Percentiles rank a stretch among this genome's conserved stretches.
phyloP scores from a whole-genome alignment of 2,329 filamentous ascomycete species.

The Aphanoascus verrucosus region DNA sequence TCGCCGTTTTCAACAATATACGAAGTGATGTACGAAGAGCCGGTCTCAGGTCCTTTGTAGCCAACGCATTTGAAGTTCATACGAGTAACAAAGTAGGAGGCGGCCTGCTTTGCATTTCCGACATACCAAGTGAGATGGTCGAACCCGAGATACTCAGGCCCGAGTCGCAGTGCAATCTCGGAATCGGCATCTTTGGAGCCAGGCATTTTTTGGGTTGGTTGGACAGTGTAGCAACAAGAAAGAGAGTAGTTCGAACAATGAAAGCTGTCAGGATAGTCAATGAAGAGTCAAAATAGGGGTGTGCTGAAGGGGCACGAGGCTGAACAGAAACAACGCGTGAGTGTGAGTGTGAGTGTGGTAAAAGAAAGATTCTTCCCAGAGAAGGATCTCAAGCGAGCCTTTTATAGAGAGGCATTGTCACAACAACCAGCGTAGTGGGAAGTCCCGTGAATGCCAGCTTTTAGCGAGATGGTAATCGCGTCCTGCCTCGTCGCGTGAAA shows the following conservation, averaged over 20 bases:
- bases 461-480: too few species aligned
- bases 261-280: neutral
- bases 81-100: constrained; percentile 69
- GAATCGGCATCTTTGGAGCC: neutral
- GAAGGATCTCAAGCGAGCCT: too few species aligned
- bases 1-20: constrained; percentile 68
- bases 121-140: constrained; percentile 90
- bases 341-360: too few species aligned
- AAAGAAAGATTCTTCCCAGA: too few species aligned
- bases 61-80: constrained; percentile 72
- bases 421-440: too few species aligned
- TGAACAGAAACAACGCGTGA: too few species aligned
- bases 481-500: too few species aligned
- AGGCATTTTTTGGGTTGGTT: neutral
- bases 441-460: too few species aligned
- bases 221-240: neutral
- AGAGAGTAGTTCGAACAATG: neutral
- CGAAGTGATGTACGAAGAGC: constrained; percentile 64
- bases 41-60: constrained; percentile 77
- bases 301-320: too few species aligned
- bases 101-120: constrained; percentile 85
- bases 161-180: constrained; percentile 18
- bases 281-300: too few species aligned
- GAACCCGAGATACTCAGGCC: constrained; percentile 46
- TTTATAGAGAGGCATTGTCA: too few species aligned